Evolutionary conservation across 352 stramenopile species (phyloP).

Genomic region (Globisporangium radiosum): DNA sequence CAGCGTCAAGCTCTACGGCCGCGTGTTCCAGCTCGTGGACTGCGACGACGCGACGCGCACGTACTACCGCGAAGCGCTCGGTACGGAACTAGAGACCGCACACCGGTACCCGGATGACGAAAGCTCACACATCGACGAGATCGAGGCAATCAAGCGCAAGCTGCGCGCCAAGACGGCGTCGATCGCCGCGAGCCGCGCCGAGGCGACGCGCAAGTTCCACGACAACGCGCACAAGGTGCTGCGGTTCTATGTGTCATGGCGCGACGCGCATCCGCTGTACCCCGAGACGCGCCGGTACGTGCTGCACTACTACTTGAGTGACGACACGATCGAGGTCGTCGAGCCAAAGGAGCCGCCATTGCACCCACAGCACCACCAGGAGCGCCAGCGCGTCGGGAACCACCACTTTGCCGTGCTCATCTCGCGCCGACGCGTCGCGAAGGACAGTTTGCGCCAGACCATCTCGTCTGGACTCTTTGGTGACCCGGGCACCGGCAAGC

Average conservation of each 20-base stretch:
- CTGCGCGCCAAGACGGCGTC: conserved; percentile 22
- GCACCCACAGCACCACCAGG: conserved; percentile 21
- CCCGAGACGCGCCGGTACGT: conserved; percentile 85
- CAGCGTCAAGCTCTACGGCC: conserved; percentile 73
- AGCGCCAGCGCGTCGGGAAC: conserved; percentile 35
- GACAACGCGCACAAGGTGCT: conserved; percentile 83
- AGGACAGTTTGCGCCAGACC: conserved; percentile 15
- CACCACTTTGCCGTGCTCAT: conserved; percentile 80
- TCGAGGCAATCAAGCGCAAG: conserved; percentile 45
- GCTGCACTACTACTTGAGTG: conserved; percentile 89
- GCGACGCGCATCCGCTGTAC: conserved; percentile 87
- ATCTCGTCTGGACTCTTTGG: conserved; percentile 7
- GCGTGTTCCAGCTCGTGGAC: conserved; percentile 81
- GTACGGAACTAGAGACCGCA: conserved; percentile 22
- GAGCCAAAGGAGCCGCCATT: conserved; percentile 43
- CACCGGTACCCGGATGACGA: conserved; percentile 79
- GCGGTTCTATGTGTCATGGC: conserved; percentile 89
- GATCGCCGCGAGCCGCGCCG: conserved; percentile 26
- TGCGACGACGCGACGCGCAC: conserved; percentile 81
- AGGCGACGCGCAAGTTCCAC: conserved; percentile 66
- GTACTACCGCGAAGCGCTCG: conserved; percentile 64
- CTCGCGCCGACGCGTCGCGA: conserved; percentile 58
- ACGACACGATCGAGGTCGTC: conserved; percentile 90
- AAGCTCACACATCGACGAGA: conserved; percentile 36
- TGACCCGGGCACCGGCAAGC: conserved; percentile 9